Conservation (phyloP, 331 rosid genomes). For the Quercus tomentella region DNA sequence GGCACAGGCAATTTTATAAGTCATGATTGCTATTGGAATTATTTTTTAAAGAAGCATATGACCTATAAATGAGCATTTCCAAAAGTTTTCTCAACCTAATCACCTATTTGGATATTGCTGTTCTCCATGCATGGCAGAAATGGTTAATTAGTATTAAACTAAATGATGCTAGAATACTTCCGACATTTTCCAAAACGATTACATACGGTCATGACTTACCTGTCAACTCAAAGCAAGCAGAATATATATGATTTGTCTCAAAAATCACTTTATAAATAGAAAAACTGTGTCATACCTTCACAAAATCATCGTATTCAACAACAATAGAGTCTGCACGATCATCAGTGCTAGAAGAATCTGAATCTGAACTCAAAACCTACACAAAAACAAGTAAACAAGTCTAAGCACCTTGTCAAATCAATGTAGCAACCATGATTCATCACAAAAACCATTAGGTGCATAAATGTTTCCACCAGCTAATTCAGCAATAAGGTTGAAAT, state of each 20-base stretch:
- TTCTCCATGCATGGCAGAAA: neutral
- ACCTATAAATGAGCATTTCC: neutral
- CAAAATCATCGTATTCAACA: conserved; percentile 67
- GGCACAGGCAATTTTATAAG: neutral
- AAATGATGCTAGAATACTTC: neutral
- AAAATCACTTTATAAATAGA: neutral
- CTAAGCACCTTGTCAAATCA: conserved; percentile 13
- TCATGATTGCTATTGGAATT: neutral
- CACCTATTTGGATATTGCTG: too few relatives aligned
- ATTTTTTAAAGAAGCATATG: neutral
- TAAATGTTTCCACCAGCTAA: neutral
- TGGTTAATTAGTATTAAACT: neutral
- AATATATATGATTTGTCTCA: neutral
- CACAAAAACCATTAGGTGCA: neutral
- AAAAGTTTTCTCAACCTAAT: neutral
- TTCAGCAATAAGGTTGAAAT: neutral
- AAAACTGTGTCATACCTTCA: conserved; percentile 49
- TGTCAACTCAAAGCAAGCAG: neutral
- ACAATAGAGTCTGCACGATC: conserved; percentile 55
- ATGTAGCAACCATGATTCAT: neutral
- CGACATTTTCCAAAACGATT: neutral
- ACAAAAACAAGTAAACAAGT: conserved; percentile 15
- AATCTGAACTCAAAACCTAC: conserved; percentile 58
- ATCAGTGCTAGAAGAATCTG: conserved; percentile 52
- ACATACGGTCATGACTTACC: neutral